Conservation (phyloP, 73 alveolate species). For the Paramecium caudatum region DNA sequence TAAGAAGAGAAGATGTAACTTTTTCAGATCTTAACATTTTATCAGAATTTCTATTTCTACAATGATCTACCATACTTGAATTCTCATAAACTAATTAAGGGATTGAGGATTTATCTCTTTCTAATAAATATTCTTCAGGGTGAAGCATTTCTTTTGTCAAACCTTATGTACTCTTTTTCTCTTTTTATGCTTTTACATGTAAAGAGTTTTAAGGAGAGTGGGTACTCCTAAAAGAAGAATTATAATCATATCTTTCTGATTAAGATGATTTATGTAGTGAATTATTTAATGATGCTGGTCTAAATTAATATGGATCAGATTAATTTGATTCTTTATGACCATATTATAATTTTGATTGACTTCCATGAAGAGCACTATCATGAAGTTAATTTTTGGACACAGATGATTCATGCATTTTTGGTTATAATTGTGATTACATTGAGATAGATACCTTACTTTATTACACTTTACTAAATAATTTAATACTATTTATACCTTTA, state of each 20-base stretch:
- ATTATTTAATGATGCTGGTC: conserved; percentile 24
- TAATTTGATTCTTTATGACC: neutral
- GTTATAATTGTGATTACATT: no score
- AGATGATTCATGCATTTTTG: no score
- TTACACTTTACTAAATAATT: neutral
- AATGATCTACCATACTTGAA: conserved; percentile 26
- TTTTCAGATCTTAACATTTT: conserved; percentile 26
- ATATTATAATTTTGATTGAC: neutral
- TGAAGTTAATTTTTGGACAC: no score
- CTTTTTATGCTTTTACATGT: neutral
- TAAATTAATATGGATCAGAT: neutral
- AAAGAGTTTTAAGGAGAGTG: neutral
- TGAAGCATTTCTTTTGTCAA: conserved; percentile 51
- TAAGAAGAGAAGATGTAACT: neutral
- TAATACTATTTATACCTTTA: neutral
- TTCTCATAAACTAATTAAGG: conserved; percentile 3
- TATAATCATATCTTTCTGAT: conserved; percentile 47
- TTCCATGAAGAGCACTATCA: no score
- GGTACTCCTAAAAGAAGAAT: neutral
- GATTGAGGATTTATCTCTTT: neutral
- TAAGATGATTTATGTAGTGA: conserved; percentile 54
- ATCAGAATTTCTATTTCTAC: conserved; percentile 49
- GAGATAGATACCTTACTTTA: neutral
- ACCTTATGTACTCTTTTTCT: neutral
- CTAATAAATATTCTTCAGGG: conserved; percentile 52